Base-by-base conservation (phyloP, 2,329 filamentous ascomycete genomes). In the Cladophialophora yegresii region DNA sequence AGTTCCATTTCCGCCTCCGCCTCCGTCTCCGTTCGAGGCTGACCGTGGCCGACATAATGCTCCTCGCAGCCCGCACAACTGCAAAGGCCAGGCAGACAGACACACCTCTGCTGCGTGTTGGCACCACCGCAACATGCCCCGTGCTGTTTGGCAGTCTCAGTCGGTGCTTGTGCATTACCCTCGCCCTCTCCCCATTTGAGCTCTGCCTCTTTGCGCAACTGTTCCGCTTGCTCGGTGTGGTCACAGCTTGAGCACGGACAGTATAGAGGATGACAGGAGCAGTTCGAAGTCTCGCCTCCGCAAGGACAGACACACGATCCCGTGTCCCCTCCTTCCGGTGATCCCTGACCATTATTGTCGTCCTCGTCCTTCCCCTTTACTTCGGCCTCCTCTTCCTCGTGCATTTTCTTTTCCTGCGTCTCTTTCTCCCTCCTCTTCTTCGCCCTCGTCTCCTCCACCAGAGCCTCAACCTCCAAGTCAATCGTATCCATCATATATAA, bases 191-290 rank as follows among this genome's bases (percentile, higher is more conserved):
- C 49, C 62, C 59, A 51, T 51, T 58, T 56, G 13, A 23, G 36
- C 54, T 51, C 36, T 12, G 51, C 40, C 13, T 54, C 33, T 6
- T 7, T 26, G 8, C 45, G 22, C 16, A 61, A 50, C 28, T 49
- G n/a, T 40, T 45, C 54, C 12, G 50, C 43, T 10, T 64, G 28
- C 47, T 61, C 58, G 10, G 30, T 47, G 33, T 62, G 64, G 28
- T 61, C 58, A 49, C 61, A 67, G 13, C 54, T 54, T 6, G 2
- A 3, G 30, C 57, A 67, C 1, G 32, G 20, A 32, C 64, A 67
- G 32, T 61, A 53, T 28, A 32, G 22, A 20, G 64, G 61, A 32
- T 60, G 47, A 30, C 61, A 64, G 12, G 28, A 22, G 30, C 61
- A 67, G 1, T 45, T 23, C 2, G 33, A 28, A 12, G 51, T 43